These are phyloP conservation scores for Geotrichum phurueaensis DNA, from an alignment of 1,139 yeast species.

Conservation along the genomic window DNA sequence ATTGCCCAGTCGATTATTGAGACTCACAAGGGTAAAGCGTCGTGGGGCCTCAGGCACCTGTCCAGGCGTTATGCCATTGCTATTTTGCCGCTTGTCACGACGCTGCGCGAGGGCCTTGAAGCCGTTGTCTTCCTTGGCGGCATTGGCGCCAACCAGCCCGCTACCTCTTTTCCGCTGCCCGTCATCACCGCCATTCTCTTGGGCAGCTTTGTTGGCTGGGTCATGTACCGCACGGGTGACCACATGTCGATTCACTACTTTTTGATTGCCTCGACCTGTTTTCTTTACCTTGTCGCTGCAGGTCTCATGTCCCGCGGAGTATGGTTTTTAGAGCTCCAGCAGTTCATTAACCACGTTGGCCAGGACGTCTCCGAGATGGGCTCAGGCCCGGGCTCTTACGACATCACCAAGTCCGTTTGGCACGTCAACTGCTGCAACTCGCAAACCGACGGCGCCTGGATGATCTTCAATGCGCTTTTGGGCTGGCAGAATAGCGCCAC, in stretches of 20 bases:
- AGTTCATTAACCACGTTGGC: slow-evolving; percentile 60
- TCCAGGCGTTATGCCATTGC: slow-evolving; percentile 61
- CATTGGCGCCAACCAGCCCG: slow-evolving; percentile 50
- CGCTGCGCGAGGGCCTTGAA: slow-evolving; percentile 85
- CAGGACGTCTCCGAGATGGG: slow-evolving; percentile 89
- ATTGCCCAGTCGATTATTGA: slow-evolving; percentile 48
- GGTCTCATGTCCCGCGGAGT: slow-evolving; percentile 86
- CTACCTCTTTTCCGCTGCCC: slow-evolving; percentile 72
- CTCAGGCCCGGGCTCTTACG: slow-evolving; percentile 88
- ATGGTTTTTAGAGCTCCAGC: slow-evolving; percentile 73
- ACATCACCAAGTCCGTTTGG: slow-evolving; percentile 72
- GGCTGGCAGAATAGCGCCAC: slow-evolving; percentile 95
- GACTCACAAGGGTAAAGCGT: slow-evolving; percentile 31
- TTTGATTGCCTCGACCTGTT: slow-evolving; percentile 72
- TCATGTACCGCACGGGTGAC: slow-evolving; percentile 67
- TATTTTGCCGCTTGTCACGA: slow-evolving; percentile 76
- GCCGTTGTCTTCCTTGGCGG: slow-evolving; percentile 91
- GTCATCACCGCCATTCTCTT: slow-evolving; percentile 69
- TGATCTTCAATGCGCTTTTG: slow-evolving; percentile 75
- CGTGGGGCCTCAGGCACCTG: background rate
- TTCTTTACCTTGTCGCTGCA: slow-evolving; percentile 78
- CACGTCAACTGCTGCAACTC: slow-evolving; percentile 95
- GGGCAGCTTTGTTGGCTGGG: slow-evolving; percentile 62
- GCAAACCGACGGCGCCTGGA: slow-evolving; percentile 85
- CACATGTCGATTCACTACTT: slow-evolving; percentile 65